These are phyloP conservation scores for Penicillium sp. DNA, from an alignment of 2,329 filamentous ascomycete species.

Conservation along the genomic window DNA sequence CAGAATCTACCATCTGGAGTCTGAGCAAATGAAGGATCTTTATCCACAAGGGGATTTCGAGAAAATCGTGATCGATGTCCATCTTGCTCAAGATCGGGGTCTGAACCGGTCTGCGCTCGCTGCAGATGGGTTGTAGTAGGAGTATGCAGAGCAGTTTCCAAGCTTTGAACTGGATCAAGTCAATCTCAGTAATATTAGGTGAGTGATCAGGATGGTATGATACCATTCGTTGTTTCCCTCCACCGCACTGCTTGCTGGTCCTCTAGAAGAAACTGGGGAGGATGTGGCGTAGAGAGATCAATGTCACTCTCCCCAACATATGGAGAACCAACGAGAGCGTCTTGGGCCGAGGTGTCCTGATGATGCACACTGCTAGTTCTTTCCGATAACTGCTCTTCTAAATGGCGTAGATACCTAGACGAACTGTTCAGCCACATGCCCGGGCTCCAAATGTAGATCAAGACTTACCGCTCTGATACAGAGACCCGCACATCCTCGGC, in stretches of 20 bases:
- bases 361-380: background rate
- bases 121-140: conserved; percentile 9
- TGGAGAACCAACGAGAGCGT: background rate
- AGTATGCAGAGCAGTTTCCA: conserved; percentile 10
- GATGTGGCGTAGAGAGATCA: conserved; percentile 9
- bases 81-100: conserved; percentile 22
- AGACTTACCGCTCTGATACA: conserved; percentile 32
- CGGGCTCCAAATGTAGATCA: background rate
- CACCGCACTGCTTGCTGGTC: conserved; percentile 11
- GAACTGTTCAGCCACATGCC: conserved; percentile 3
- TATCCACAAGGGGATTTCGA: conserved; percentile 41
- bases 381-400: conserved; percentile 27
- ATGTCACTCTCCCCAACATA: conserved; percentile 11
- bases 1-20: conserved; percentile 40
- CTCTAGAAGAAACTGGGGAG: conserved; percentile 13
- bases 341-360: background rate
- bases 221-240: conserved; percentile 13
- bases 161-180: conserved; percentile 2
- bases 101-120: conserved; percentile 5
- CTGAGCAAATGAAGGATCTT: conserved; percentile 41
- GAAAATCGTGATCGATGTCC: conserved; percentile 28
- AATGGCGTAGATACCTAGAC: conserved; percentile 27
- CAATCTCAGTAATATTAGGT: background rate
- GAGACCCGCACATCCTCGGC: conserved; percentile 32
- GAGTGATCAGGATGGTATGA: background rate